These are phyloP conservation scores for Ophiostoma ulmi DNA, from an alignment of 2,329 filamentous ascomycete species.

Conservation along the genomic window DNA sequence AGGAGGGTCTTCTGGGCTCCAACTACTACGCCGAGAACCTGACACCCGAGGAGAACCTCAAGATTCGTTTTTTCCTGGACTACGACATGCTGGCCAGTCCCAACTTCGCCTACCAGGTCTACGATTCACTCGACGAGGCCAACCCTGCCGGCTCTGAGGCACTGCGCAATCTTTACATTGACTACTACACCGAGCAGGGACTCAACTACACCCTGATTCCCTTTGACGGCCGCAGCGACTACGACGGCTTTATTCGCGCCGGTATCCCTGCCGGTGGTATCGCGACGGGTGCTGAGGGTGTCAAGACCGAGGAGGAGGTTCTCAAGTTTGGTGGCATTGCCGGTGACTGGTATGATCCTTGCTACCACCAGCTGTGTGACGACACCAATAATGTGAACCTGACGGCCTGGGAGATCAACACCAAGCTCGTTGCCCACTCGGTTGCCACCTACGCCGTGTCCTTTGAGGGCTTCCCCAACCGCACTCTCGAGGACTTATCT, in stretches of 20 bases:
- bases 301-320: slow-evolving; percentile 65
- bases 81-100: slow-evolving; percentile 66
- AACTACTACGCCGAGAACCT: slow-evolving; percentile 56
- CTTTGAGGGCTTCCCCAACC: slow-evolving; percentile 60
- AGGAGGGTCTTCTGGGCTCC: slow-evolving; percentile 60
- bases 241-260: slow-evolving; percentile 67
- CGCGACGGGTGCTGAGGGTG: slow-evolving; percentile 69
- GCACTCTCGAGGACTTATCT: slow-evolving; percentile 34
- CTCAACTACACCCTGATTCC: slow-evolving; percentile 65
- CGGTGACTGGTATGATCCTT: slow-evolving; percentile 54
- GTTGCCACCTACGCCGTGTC: slow-evolving; percentile 65
- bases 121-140: slow-evolving; percentile 64
- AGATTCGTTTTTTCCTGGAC: slow-evolving; percentile 63
- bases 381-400: slow-evolving; percentile 53
- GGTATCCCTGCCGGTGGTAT: slow-evolving; percentile 72
- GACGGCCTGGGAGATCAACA: slow-evolving; percentile 57
- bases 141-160: slow-evolving; percentile 68
- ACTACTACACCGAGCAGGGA: slow-evolving; percentile 59
- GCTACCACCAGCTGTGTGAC: slow-evolving; percentile 60
- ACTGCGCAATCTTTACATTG: slow-evolving; percentile 61
- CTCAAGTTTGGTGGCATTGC: slow-evolving; percentile 66
- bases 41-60: slow-evolving; percentile 52
- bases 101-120: slow-evolving; percentile 64
- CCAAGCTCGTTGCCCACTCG: slow-evolving; percentile 64
- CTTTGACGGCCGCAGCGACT: slow-evolving; percentile 76